These are phyloP conservation scores for Elsinoe ampelina DNA, from an alignment of 2,329 filamentous ascomycete species.

Conservation along the genomic window DNA sequence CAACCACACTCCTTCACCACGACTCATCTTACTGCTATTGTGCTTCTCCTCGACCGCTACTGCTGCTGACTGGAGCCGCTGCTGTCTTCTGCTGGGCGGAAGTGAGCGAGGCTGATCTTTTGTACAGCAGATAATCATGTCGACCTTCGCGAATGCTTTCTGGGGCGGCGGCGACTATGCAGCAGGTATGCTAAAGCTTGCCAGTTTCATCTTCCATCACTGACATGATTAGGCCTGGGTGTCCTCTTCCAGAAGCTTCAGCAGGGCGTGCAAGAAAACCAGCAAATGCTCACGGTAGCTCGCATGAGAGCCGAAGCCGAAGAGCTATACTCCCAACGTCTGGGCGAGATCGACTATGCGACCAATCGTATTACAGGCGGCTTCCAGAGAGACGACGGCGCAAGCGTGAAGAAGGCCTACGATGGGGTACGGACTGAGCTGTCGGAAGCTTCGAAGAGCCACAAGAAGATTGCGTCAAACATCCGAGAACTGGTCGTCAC, in stretches of 20 bases:
- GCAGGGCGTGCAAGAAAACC: slow-evolving; percentile 90
- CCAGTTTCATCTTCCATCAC: slow-evolving; percentile 13
- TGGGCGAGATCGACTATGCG: slow-evolving; percentile 71
- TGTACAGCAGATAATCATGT: background rate
- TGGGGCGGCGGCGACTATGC: slow-evolving; percentile 15
- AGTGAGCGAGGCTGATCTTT: background rate
- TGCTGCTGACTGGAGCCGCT: slow-evolving; percentile 1
- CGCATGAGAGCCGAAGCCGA: slow-evolving; percentile 93
- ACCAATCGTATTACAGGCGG: slow-evolving; percentile 76
- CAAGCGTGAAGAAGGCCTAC: slow-evolving; percentile 92
- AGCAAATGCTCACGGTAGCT: slow-evolving; percentile 84
- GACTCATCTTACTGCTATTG: background rate
- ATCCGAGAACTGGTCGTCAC: slow-evolving; percentile 92
- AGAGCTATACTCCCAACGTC: slow-evolving; percentile 71
- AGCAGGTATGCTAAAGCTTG: slow-evolving; percentile 15
- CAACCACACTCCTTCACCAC: background rate
- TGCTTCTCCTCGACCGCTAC: background rate
- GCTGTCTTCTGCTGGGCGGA: background rate
- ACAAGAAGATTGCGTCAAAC: slow-evolving; percentile 91
- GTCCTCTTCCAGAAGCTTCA: slow-evolving; percentile 95
- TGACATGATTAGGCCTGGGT: slow-evolving; percentile 52
- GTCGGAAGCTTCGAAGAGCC: slow-evolving; percentile 78
- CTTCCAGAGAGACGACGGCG: slow-evolving; percentile 86
- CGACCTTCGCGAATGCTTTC: slow-evolving; percentile 13
- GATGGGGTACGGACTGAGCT: slow-evolving; percentile 89